phyloP scores from a whole-genome alignment of 768 basidiomycete species.

The Boletellus ananas region DNA sequence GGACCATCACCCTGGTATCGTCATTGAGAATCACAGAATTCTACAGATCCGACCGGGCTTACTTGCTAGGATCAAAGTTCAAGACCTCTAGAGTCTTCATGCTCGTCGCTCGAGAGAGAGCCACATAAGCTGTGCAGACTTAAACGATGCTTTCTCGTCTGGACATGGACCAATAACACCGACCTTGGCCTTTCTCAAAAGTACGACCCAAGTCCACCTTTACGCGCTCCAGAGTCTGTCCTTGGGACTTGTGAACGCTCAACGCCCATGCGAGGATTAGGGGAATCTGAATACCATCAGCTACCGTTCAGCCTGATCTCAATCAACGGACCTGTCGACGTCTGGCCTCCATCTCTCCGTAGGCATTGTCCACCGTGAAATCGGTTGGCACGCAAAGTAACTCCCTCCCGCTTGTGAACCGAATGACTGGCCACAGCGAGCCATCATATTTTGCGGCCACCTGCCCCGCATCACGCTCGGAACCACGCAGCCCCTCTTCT shows the following conservation, averaged over 20 bases:
- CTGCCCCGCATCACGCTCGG: slow-evolving; percentile 21
- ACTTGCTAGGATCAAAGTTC: slow-evolving; percentile 61
- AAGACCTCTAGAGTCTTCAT: slow-evolving; percentile 62
- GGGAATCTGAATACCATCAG: slow-evolving; percentile 41
- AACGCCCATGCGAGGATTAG: slow-evolving; percentile 83
- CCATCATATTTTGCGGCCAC: slow-evolving; percentile 18
- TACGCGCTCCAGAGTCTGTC: slow-evolving; percentile 82
- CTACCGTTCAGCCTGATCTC: background rate
- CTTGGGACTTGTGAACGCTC: slow-evolving; percentile 87
- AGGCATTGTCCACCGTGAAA: slow-evolving; percentile 62
- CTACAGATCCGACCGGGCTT: slow-evolving; percentile 15
- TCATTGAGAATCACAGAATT: background rate
- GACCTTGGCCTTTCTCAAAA: slow-evolving; percentile 82
- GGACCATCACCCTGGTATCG: slow-evolving; percentile 53
- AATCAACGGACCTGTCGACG: slow-evolving; percentile 48
- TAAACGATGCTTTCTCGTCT: background rate
- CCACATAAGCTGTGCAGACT: slow-evolving; percentile 54
- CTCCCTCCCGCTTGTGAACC: slow-evolving; percentile 47
- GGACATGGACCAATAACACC: background rate
- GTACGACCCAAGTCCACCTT: slow-evolving; percentile 71
- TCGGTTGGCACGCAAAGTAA: slow-evolving; percentile 51
- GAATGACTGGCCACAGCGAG: slow-evolving; percentile 57
- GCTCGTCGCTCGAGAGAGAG: slow-evolving; percentile 69
- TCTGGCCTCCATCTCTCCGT: slow-evolving; percentile 54
- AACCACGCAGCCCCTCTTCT: slow-evolving; percentile 31